A percentile compares a stretch with the other conserved stretches of the same genome.
Conservation (phyloP, 1,284 basidiomycete species). For the Spongispora temasekensis region DNA sequence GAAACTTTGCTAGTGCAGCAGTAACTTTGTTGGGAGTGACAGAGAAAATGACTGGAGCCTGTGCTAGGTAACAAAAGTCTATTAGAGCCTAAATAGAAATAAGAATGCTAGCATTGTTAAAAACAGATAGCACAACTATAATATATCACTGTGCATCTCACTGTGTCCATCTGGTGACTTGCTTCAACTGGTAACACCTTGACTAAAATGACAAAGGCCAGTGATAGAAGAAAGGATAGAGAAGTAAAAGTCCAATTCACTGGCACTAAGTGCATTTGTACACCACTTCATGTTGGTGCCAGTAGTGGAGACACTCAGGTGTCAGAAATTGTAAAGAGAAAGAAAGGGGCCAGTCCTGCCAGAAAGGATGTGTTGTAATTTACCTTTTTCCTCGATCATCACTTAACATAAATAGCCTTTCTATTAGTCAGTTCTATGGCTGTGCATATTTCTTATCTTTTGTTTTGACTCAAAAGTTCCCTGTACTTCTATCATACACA, state of each 20-base stretch:
- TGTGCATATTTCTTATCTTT: too few species aligned
- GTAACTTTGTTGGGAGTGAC: not conserved
- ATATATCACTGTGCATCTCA: constrained; percentile 12
- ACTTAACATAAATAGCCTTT: too few species aligned
- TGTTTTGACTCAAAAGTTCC: too few species aligned
- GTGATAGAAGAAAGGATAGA: constrained; percentile 2
- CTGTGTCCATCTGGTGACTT: not conserved
- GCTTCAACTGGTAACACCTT: not conserved
- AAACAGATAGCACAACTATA: constrained; percentile 31
- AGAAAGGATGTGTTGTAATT: constrained; percentile 7
- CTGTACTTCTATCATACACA: too few species aligned
- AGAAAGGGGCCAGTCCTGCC: not conserved
- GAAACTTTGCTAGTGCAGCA: constrained; percentile 7
- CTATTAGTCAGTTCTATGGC: too few species aligned
- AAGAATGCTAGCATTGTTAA: constrained; percentile 22
- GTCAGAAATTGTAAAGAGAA: not conserved
- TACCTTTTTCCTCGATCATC: too few species aligned
- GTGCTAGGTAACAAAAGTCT: constrained; percentile 26
- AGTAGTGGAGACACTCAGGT: not conserved
- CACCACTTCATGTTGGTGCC: not conserved
- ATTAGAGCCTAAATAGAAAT: constrained; percentile 20
- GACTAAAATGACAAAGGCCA: not conserved
- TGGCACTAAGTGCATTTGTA: not conserved
- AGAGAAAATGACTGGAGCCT: constrained; percentile 11
- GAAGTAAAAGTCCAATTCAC: constrained; percentile 5